These are phyloP conservation scores for Pleurozium schreberi DNA, from an alignment of 225 moss, liverwort and hornwort species.

Conservation along the genomic window DNA sequence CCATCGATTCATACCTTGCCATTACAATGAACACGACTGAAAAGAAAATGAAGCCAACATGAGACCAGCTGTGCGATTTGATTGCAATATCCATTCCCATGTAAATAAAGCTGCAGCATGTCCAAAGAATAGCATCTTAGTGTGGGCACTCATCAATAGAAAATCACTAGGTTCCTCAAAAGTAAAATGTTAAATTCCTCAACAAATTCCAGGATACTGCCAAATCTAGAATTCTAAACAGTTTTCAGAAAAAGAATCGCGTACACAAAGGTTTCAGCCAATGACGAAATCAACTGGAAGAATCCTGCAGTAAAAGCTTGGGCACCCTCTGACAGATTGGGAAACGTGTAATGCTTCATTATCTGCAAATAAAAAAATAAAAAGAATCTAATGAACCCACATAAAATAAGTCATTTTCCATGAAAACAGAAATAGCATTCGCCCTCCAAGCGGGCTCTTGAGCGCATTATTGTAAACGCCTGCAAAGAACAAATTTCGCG, in stretches of 20 bases:
- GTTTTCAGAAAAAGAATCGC: neutral
- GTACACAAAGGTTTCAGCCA: slow-evolving; percentile 97
- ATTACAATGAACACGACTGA: slow-evolving; percentile 73
- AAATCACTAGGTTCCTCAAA: neutral
- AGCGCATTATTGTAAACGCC: neutral
- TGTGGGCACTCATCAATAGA: neutral
- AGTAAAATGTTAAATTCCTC: neutral
- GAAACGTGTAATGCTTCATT: slow-evolving; percentile 97
- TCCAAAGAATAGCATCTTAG: neutral
- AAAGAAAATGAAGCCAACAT: slow-evolving; percentile 98
- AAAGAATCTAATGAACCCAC: neutral
- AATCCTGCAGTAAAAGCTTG: slow-evolving; percentile 84
- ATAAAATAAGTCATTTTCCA: neutral
- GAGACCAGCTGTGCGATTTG: slow-evolving; percentile 95
- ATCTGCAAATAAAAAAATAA: slow-evolving; percentile 34
- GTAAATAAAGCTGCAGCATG: slow-evolving; percentile 71
- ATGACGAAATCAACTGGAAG: slow-evolving; percentile 91
- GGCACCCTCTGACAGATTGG: slow-evolving; percentile 90
- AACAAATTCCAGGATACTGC: neutral
- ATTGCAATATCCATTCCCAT: slow-evolving; percentile 99
- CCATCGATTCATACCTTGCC: slow-evolving; percentile 28
- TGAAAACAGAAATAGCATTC: neutral
- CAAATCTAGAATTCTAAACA: neutral
- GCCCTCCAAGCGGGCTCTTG: neutral
- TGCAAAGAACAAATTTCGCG: neutral